Base-by-base conservation (phyloP, 305 asterid species). In the Fraxinus xanthoxyloides region DNA sequence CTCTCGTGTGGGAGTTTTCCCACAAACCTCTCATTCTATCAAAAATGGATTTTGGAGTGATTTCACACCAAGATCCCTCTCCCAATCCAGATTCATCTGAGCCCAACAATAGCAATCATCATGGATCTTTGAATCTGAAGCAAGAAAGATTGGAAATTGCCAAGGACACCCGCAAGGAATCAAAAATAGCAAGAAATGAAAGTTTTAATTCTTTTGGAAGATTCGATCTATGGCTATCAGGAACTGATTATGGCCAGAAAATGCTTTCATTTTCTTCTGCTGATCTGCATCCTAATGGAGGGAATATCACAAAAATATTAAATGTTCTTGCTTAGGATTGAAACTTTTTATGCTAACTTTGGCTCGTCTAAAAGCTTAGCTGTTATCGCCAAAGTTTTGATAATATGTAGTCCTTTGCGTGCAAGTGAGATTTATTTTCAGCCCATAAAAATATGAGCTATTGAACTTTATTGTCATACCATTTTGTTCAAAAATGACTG, bases 251-350 rank as follows among this genome's bases (percentile, higher is more conserved):
- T 78, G 93, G 91, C 0, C 94, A 90, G 82, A 88, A 89, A 30
- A 93, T 92, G 98, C 93, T 95, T 6, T 90, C 97, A 3, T 95
- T 95, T 82, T 91, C 98, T 12, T 90, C 97, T 26, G 28, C 82
- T 43, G 87, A 76, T 54, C 86, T 86, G 46, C 83, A 63, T 82
- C 59, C 36, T 65, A 87, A 81, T 78, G 84, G 81, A 81, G 89
- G 81, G 7, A 59, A 19, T 46, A 10, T 9, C n/a, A 46, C 56
- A n/a, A 46, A 46, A 13, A 46, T 13, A 46, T 72, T n/a, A 28
- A 23, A 65, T 0, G 0, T 54, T 0, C 15, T 63, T 77, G 7
- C 9, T 81, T 79, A 0, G 78, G 23, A 35, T 51, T 74, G 69
- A 65, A 21, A 3, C 67, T 76, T 6, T 70, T 70, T 80, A 77